Evolutionary conservation across 257 asterid species (phyloP).

Genomic region (Solanum gandarillasii): DNA sequence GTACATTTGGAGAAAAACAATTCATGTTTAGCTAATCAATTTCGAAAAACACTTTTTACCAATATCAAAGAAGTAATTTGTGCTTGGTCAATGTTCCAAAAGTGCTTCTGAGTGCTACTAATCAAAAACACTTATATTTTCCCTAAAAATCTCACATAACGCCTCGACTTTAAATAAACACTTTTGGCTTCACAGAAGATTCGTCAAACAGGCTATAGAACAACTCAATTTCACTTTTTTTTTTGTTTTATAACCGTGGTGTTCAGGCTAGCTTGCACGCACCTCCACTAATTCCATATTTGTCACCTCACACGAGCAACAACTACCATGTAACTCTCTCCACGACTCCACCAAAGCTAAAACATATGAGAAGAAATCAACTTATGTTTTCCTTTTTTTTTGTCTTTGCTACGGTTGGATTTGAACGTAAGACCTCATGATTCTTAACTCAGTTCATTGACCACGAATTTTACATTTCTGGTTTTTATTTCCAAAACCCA

Average conservation of each 20-base stretch:
- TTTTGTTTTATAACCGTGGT: background rate
- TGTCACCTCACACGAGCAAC: background rate
- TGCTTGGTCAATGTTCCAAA: background rate
- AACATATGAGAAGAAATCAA: background rate
- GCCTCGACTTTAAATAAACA: background rate
- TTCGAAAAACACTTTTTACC: background rate
- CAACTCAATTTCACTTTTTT: background rate
- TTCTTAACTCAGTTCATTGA: background rate
- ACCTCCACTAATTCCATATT: background rate
- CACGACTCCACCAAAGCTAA: background rate
- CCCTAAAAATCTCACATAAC: background rate
- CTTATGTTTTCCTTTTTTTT: background rate
- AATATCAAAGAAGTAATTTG: background rate
- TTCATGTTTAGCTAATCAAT: background rate
- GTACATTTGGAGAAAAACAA: background rate
- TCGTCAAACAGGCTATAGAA: background rate
- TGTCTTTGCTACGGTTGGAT: background rate
- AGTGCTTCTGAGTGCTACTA: background rate
- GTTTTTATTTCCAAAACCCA: background rate
- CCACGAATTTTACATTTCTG: background rate
- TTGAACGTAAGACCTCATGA: background rate
- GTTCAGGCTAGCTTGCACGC: background rate
- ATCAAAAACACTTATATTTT: background rate
- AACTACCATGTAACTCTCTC: background rate
- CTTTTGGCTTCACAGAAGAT: background rate